Evolutionary conservation across 176 grass and related monocot species (phyloP).

Genomic region (Oryza officinalis): DNA sequence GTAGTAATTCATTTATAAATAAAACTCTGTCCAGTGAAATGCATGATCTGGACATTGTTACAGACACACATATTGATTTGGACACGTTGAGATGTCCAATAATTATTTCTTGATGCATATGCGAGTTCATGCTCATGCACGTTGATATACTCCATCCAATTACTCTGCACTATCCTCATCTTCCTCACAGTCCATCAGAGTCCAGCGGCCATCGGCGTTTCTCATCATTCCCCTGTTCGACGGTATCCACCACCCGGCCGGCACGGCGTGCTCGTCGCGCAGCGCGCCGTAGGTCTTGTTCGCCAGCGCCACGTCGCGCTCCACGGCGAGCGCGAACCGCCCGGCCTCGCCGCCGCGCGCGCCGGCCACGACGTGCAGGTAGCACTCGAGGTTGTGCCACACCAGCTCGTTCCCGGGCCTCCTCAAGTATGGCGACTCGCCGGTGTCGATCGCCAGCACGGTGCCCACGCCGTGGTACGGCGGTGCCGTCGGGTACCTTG

Average conservation of each 20-base stretch:
- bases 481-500: conserved; percentile 40
- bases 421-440: conserved; percentile 53
- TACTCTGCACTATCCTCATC: conserved; percentile 3
- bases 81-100: no score
- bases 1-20: background rate
- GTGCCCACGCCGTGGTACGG: conserved; percentile 59
- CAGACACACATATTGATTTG: no score
- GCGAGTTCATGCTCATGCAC: background rate
- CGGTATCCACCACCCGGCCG: conserved; percentile 49
- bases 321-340: conserved; percentile 53
- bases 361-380: conserved; percentile 68
- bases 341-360: background rate
- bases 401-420: conserved; percentile 24
- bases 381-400: conserved; percentile 68
- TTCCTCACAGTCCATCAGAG: conserved; percentile 44
- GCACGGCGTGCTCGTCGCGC: conserved; percentile 48
- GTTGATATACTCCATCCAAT: background rate
- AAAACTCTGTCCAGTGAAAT: background rate
- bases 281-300: conserved; percentile 55
- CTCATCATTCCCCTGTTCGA: conserved; percentile 54
- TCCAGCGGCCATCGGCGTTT: conserved; percentile 41
- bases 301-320: conserved; percentile 59
- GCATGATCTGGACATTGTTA: no score
- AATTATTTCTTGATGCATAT: background rate
- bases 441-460: conserved; percentile 53